Evolutionary conservation across 176 grass and related monocot genomes (phyloP).

Genomic region (Triticum turgidum): DNA sequence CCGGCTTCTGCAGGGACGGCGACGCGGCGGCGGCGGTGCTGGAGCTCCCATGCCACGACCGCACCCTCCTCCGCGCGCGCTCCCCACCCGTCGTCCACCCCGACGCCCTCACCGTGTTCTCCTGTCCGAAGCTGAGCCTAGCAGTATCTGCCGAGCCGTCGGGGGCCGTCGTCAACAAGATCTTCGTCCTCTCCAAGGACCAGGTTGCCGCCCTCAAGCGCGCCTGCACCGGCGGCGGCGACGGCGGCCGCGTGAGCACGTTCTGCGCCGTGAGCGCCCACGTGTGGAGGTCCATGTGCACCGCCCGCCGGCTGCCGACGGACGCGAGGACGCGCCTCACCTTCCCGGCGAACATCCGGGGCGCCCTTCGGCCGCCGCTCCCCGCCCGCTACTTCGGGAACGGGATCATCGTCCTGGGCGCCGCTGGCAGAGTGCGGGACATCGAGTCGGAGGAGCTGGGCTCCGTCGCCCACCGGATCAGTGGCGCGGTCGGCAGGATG

Average conservation of each 20-base stretch:
- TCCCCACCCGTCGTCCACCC: neutral
- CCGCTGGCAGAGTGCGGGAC: neutral
- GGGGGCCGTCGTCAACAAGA: neutral
- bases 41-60: neutral
- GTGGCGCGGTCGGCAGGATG: neutral
- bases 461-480: neutral
- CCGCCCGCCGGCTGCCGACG: neutral
- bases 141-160: neutral
- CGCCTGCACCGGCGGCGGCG: neutral
- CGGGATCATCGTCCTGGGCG: neutral
- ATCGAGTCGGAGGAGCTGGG: neutral
- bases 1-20: constrained; percentile 7
- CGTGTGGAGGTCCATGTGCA: neutral
- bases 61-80: neutral
- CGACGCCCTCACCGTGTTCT: neutral
- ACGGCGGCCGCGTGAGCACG: neutral
- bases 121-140: neutral
- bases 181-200: neutral
- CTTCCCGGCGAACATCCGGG: neutral
- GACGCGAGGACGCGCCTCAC: neutral
- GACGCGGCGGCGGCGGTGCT: neutral
- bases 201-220: neutral
- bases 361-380: neutral
- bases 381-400: neutral
- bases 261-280: neutral